Percentiles rank a stretch among this genome's conserved stretches.
Conservation (phyloP, 352 stramenopile species). For the Pythium plurisporium region DNA sequence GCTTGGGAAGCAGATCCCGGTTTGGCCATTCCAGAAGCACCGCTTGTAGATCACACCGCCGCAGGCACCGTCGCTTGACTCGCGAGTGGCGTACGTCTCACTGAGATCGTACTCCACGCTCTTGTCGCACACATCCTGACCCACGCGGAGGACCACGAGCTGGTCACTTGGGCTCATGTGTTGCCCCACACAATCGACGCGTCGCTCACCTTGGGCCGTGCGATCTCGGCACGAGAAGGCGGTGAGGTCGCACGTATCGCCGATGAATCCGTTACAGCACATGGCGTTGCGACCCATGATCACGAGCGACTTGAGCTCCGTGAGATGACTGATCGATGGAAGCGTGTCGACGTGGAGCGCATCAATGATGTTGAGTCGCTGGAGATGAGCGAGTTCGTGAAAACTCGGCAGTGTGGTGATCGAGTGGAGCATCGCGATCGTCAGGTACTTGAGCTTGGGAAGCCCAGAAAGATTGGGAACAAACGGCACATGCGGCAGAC, state of each 20-base stretch:
- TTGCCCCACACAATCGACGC: not conserved
- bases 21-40: not conserved
- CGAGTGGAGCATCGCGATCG: slow-evolving; percentile 4
- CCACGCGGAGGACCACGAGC: not conserved
- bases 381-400: slow-evolving; percentile 3
- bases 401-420: slow-evolving; percentile 11
- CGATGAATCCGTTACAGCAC: slow-evolving; percentile 27
- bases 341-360: not conserved
- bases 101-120: slow-evolving; percentile 11
- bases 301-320: slow-evolving; percentile 4
- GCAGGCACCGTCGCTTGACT: slow-evolving; percentile 11
- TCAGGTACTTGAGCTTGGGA: not conserved
- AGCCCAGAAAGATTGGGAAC: not conserved
- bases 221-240: slow-evolving; percentile 7
- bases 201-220: not conserved
- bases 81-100: slow-evolving; percentile 1
- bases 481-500: not conserved
- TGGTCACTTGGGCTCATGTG: slow-evolving; percentile 1
- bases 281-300: slow-evolving; percentile 10
- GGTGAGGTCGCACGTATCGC: slow-evolving; percentile 14
- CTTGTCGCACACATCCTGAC: not conserved
- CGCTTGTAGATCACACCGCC: slow-evolving; percentile 15
- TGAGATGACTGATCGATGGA: slow-evolving; percentile 7
- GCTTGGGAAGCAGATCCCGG: slow-evolving; percentile 22
- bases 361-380: slow-evolving; percentile 8